Percentiles rank a stretch among this genome's conserved stretches.
These are phyloP conservation scores for Phyllosticta paracitricarpa DNA, from an alignment of 2,329 filamentous ascomycete species.

Conservation along the genomic window DNA sequence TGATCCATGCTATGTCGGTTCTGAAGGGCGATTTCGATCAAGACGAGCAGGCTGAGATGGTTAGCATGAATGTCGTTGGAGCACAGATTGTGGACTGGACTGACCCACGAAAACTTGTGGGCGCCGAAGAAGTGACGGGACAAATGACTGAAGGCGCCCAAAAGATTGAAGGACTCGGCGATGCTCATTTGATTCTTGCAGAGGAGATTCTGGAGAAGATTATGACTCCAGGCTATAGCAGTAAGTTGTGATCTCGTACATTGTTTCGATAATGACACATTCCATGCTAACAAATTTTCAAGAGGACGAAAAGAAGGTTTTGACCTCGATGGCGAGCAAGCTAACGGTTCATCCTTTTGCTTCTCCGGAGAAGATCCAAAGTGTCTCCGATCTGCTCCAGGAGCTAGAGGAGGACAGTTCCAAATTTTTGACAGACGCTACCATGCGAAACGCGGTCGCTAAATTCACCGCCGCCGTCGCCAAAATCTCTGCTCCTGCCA, in stretches of 20 bases:
- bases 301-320: constrained; percentile 80
- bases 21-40: constrained; percentile 57
- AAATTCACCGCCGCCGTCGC: constrained; percentile 41
- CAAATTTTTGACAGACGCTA: constrained; percentile 37
- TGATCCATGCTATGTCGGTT: constrained; percentile 58
- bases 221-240: constrained; percentile 51
- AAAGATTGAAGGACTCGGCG: constrained; percentile 54
- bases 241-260: constrained; percentile 39
- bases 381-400: constrained; percentile 35
- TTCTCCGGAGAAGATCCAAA: constrained; percentile 21
- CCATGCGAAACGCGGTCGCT: constrained; percentile 44
- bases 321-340: constrained; percentile 71
- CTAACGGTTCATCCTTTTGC: constrained; percentile 65
- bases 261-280: constrained; percentile 17
- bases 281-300: constrained; percentile 14
- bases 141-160: constrained; percentile 36
- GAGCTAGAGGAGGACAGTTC: constrained; percentile 39
- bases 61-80: constrained; percentile 66
- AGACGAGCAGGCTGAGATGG: constrained; percentile 64
- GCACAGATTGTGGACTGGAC: constrained; percentile 90
- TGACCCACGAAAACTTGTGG: constrained; percentile 67
- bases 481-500: constrained; percentile 37
- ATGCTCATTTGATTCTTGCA: constrained; percentile 73
- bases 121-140: constrained; percentile 43
- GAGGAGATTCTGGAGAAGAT: constrained; percentile 67